Evolutionary conservation across 2,329 filamentous ascomycete genomes (phyloP).

Genomic region (Fusarium paranaense): DNA sequence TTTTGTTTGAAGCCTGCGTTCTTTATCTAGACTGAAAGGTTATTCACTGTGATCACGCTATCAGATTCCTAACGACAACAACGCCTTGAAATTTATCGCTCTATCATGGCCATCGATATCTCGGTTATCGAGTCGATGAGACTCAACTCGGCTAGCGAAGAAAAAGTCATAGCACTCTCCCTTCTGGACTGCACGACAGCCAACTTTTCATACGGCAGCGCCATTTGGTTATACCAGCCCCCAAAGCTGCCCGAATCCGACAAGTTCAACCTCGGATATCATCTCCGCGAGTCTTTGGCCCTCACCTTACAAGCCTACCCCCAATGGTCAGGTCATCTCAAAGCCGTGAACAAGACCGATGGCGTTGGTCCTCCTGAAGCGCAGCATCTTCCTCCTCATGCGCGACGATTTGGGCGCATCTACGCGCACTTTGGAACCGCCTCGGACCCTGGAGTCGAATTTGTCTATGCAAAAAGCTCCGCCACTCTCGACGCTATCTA

Average conservation of each 20-base stretch:
- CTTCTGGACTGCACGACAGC: slow-evolving; percentile 39
- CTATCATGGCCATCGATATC: background rate
- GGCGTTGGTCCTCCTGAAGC: slow-evolving; percentile 16
- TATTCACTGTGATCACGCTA: too few relatives aligned
- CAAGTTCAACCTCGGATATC: background rate
- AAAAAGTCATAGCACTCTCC: slow-evolving; percentile 27
- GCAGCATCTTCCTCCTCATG: slow-evolving; percentile 27
- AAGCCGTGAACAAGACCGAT: slow-evolving; percentile 16
- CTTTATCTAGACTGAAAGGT: too few relatives aligned
- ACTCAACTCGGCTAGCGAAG: background rate
- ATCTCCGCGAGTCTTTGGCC: slow-evolving; percentile 19
- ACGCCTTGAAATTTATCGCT: background rate
- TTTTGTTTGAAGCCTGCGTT: too few relatives aligned
- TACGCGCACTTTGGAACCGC: slow-evolving; percentile 33
- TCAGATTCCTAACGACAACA: too few relatives aligned
- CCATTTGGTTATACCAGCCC: slow-evolving; percentile 39
- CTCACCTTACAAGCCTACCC: slow-evolving; percentile 32
- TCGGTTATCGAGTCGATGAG: slow-evolving; percentile 2
- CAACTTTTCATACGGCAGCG: slow-evolving; percentile 36
- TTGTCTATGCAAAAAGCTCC: slow-evolving; percentile 21
- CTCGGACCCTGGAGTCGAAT: slow-evolving; percentile 37
- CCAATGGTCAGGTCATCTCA: slow-evolving; percentile 36
- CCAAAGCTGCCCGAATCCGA: background rate
- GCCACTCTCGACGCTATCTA: slow-evolving; percentile 19
- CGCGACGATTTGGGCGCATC: slow-evolving; percentile 35